These are phyloP conservation scores for Hypoxylon sp. DNA, from an alignment of 2,329 filamentous ascomycete species.

Conservation along the genomic window DNA sequence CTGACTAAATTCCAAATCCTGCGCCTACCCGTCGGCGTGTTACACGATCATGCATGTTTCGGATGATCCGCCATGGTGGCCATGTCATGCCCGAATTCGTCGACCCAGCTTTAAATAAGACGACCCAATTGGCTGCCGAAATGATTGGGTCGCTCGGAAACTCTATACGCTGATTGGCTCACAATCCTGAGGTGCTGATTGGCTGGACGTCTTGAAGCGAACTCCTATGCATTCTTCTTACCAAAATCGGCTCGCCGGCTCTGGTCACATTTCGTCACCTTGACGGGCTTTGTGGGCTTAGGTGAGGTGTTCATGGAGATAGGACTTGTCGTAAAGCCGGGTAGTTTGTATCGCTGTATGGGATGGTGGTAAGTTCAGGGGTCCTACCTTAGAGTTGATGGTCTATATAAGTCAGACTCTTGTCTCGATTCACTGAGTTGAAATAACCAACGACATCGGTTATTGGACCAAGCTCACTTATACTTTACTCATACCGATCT, in stretches of 20 bases:
- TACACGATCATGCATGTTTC: not conserved
- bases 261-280: not conserved
- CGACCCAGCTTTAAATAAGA: not conserved
- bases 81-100: slow-evolving; percentile 23
- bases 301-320: slow-evolving; percentile 9
- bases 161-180: slow-evolving; percentile 27
- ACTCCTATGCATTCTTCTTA: too few species aligned
- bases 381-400: not conserved
- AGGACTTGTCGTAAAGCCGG: not conserved
- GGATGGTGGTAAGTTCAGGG: not conserved
- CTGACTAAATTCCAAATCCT: too few species aligned
- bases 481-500: not conserved
- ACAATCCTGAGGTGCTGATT: too few species aligned
- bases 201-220: too few species aligned
- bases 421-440: not conserved
- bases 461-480: too few species aligned
- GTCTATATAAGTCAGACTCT: not conserved
- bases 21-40: slow-evolving; percentile 9
- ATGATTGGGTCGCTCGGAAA: slow-evolving; percentile 31
- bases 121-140: slow-evolving; percentile 11
- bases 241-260: not conserved
- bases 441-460: not conserved
- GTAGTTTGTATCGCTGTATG: not conserved
- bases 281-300: slow-evolving; percentile 8
- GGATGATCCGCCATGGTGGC: not conserved